These are phyloP conservation scores for Boletus sensibilis DNA, from an alignment of 768 basidiomycete species.

Conservation along the genomic window DNA sequence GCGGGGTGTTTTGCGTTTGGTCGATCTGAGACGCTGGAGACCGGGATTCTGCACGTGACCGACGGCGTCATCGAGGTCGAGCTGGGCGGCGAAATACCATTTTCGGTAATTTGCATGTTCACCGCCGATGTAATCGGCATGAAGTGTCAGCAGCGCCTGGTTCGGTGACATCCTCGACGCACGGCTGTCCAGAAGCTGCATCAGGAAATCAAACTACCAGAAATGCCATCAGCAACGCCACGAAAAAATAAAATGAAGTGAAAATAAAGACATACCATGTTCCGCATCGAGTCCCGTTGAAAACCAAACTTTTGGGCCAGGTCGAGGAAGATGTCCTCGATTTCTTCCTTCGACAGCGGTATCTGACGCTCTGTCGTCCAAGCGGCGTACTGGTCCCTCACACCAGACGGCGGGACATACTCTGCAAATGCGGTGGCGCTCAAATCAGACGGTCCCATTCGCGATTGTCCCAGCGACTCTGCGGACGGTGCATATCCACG, in stretches of 20 bases:
- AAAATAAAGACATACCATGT: conserved; percentile 65
- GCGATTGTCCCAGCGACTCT: conserved; percentile 68
- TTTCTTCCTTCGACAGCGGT: conserved; percentile 98
- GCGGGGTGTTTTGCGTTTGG: conserved; percentile 57
- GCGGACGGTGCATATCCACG: conserved; percentile 68
- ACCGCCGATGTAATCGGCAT: conserved; percentile 98
- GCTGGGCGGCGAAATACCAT: conserved; percentile 99
- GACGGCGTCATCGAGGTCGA: conserved; percentile 97
- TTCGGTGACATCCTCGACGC: conserved; percentile 97
- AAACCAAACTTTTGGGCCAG: conserved; percentile 99
- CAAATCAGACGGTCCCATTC: conserved; percentile 62
- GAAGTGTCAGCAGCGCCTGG: conserved; percentile 90
- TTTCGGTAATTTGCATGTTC: conserved; percentile 99
- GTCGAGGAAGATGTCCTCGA: conserved; percentile 97
- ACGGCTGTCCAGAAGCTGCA: conserved; percentile 96
- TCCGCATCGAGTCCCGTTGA: conserved; percentile 91
- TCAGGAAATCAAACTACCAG: conserved; percentile 88
- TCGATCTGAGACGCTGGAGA: conserved; percentile 76
- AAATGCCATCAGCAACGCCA: conserved; percentile 8
- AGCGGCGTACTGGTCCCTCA: conserved; percentile 86
- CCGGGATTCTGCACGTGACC: conserved; percentile 92
- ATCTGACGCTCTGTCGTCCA: conserved; percentile 92
- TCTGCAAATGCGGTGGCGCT: conserved; percentile 73
- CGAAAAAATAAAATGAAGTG: neutral
- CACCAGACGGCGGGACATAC: conserved; percentile 51